These are phyloP conservation scores for Cercospora sesami DNA, from an alignment of 2,329 filamentous ascomycete species.

Conservation along the genomic window DNA sequence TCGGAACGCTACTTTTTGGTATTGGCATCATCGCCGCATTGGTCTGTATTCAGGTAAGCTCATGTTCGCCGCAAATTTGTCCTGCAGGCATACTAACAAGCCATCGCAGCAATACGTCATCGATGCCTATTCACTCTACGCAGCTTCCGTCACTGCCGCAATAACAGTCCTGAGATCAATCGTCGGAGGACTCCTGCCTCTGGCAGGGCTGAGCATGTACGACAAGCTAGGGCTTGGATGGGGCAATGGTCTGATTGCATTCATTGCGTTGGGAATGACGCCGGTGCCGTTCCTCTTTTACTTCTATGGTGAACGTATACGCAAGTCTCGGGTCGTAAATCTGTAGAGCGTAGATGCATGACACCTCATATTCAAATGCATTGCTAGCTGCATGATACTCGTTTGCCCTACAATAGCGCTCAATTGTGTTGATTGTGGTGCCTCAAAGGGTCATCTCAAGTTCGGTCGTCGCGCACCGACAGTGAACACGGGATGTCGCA, in stretches of 20 bases:
- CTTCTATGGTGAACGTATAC: slow-evolving; percentile 50
- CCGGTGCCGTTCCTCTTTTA: slow-evolving; percentile 50
- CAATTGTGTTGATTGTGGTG: background rate
- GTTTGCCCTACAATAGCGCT: background rate
- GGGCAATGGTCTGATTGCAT: slow-evolving; percentile 59
- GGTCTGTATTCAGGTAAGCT: slow-evolving; percentile 29
- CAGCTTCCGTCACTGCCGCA: slow-evolving; percentile 65
- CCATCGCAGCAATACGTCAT: slow-evolving; percentile 55
- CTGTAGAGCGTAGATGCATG: slow-evolving; percentile 3
- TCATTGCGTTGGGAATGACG: slow-evolving; percentile 50
- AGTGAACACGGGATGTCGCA: background rate
- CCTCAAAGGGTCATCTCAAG: background rate
- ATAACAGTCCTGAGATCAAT: slow-evolving; percentile 60
- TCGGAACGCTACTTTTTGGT: slow-evolving; percentile 35
- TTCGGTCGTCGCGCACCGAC: background rate
- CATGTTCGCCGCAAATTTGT: background rate
- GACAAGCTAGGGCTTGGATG: slow-evolving; percentile 60
- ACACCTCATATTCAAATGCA: too few relatives aligned
- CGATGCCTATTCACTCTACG: slow-evolving; percentile 60
- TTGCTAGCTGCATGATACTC: background rate
- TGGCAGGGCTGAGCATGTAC: slow-evolving; percentile 62
- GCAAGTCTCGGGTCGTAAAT: slow-evolving; percentile 34
- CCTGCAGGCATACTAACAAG: background rate
- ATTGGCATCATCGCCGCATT: slow-evolving; percentile 34
- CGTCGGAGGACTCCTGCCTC: slow-evolving; percentile 59